Base-by-base conservation (phyloP, 2,329 filamentous ascomycete species). In the Aspergillus ochraceus region DNA sequence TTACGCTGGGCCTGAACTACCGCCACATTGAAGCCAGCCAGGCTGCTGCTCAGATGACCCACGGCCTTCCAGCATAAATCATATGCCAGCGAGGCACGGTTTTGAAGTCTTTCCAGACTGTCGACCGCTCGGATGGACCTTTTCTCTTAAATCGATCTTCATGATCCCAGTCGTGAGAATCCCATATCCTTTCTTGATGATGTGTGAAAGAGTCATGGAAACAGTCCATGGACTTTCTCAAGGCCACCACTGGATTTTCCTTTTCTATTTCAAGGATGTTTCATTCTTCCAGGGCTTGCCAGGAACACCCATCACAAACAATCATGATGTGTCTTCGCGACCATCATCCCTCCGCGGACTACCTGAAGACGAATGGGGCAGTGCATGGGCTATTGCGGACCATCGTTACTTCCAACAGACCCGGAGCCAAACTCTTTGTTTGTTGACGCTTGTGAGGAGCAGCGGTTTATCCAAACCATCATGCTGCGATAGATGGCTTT, bases 21-120 rank as follows among this genome's bases (percentile, higher is more conserved):
- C 77, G 77, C 49, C 76, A 74, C 52, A 73, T 78, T 55, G 75
- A 77, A 59, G 76, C 76, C 55, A 75, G 76, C 65, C 76, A 77
- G 50, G 72, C 74, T 60, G 71, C 73, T 55, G 70, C 71, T 46
- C 70, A 75, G 46, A 66, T 74, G 45, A 57, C 71, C n/a, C 70
- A 70, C 53, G 71, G 73, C 62, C 58, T 74, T 17, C 69, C 74
- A 53, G 71, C 68, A 39, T 76, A 68, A 76, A 69, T 64, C 39
- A 58, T 26, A 29, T 45, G 22, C 19, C 32, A 52, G 36, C 39
- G n/a, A 51, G 46, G 36, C 36, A 46, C 47, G 19, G 19, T 52
- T 54, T 52, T 19, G 11, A 19, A 12, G 6, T 42, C 52, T 36
- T 32, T 30, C 12, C 29, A 51, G 32, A 42, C 45, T 49, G 20